Evolutionary conservation across 108 stramenopile genomes (phyloP), one percentile per base, ranked within the genome.

Genomic region (Bacterosira constricta): DNA sequence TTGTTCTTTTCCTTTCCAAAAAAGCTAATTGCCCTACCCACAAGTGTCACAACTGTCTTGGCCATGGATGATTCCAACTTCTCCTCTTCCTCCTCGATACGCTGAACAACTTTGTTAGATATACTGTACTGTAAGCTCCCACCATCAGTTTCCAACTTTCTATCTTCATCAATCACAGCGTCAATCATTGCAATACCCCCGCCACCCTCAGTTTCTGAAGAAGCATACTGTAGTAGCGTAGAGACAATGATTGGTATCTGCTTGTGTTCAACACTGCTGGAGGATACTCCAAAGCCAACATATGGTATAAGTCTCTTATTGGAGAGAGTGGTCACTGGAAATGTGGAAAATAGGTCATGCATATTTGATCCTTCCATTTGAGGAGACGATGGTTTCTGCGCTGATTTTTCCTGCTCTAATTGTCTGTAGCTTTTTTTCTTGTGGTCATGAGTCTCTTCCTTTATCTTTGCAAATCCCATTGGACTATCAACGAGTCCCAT

Each of bases 111-210:
- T n/a, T n/a, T n/a, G n/a, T n/a, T n/a, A n/a, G n/a, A n/a, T n/a
- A n/a, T n/a, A n/a, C n/a, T 61, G 39, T 41, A 26, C 39, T 41
- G 10, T n/a, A 41, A 44, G 13, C 39, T 39, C 25, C 47, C 63
- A 35, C 21, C 34, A 52, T 65, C 37, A 31, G 23, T 35, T 23
- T 39, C 50, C 23, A 35, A 1, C 35, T 66, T 55, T 26, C 30
- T 59, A 8, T 66, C 46, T 37, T 66, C 64, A 57, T 69, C 60
- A 42, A 68, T 56, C 25, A 77, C 68, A 7, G 76, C 68, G 69
- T 77, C 76, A 39, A 77, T 77, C 67, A 77, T 55, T 7, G 76
- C 67, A 37, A 77, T 69, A 0, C 76, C 76, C 8, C 76, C 76
- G 26, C 76, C 76, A 36, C 76, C 76, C 54, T 69, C 67, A 57